Evolutionary conservation across 768 basidiomycete species (phyloP), one percentile per base, ranked within the genome.

Genomic region (Podaxis sp.): DNA sequence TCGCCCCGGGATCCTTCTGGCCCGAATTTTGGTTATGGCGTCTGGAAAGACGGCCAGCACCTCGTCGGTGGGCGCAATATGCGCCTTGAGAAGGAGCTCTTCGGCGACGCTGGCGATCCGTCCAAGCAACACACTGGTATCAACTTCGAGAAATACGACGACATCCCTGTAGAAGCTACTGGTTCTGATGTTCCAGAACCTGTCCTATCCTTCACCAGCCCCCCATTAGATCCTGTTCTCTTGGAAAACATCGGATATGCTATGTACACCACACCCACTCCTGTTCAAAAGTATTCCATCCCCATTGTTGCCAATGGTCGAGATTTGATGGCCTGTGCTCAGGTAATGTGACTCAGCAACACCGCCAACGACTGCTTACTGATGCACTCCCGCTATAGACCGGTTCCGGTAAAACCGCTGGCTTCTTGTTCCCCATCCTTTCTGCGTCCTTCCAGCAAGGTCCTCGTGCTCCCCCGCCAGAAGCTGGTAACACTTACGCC

Each of bases 121-220:
- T 87, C 87, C 63, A 93, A 92, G 73, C 91, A 97, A 75, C 89
- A 94, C 73, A 96, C 96, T 49, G 97, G 97, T 66, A 98, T 99
- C 80, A 99, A 99, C 80, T 99, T 99, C 73, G 97, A 99, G 80
- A 97, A 97, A 78, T 99, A 99, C 71, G 97, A 97, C 76, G 96
- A 99, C 74, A 99, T 99, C 72, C 97, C 97, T 66, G 96, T 99
- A 68, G 97, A 99, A 79, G 96, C 96, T 39, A 99, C 96, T 54
- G 97, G 97, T 68, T 88, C 89, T 64, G 92, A 90, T 69, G 96
- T 99, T n/a, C 97, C 97, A 65, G 96, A 99, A 46, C 95, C 97
- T 51, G 86, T 98, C 70, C 84, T 75, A 66, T 84, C 87, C 44
- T 99, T 99, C 80, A 90, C 90, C 63, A 86, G 81, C 70, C 90